Evolutionary conservation across 192 early-diverging fungal genomes (phyloP), one percentile per base, ranked within the genome.

Genomic region (Linnemannia elongata): DNA sequence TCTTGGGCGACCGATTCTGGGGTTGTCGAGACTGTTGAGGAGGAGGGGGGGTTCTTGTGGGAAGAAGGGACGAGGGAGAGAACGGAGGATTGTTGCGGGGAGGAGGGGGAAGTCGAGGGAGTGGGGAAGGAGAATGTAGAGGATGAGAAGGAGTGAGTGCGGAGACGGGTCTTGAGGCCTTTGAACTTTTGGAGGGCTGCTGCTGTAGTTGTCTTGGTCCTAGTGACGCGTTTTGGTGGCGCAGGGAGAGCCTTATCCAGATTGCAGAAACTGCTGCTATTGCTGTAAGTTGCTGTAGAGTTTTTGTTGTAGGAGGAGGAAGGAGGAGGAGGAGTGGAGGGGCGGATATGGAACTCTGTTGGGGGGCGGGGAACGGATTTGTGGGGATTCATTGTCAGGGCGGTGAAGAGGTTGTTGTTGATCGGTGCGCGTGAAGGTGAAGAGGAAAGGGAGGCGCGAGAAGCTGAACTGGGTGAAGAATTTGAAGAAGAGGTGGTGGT

Each of bases 1-100:
- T 87, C 85, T 75, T 87, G 85, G 20, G 85, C 85, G 63, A 66
- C 30, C 30, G 60, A 66, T 66, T 66, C 55, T 27, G 8, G n/a
- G 55, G 55, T 27, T 27, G 55, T 10, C 7, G 55, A 57, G 22
- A 27, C 55, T 57, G n/a, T 57, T 57, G 60, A 33, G 30, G 60
- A 30, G 44, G 42, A 60, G 8, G n/a, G 3, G 3, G 57, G 12
- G 27, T 5, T 6, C 0, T 13, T 22, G 54, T 20, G 8, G 27
- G 27, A 27, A 27, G n/a, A 13, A 24, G 27, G 4, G 60, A 3
- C 0, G 60, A 33, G 4, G 27, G 30, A 1, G 27, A 66, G 30
- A 12, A 66, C 27, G 30, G 30, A 15, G 60, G 33, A 30, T 1
- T 33, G 55, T 6, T 27, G 55, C n/a, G 33, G 10, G 0, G 8